These are phyloP conservation scores for Hymenoscyphus repandus DNA, from an alignment of 2,329 filamentous ascomycete genomes.

Conservation along the genomic window DNA sequence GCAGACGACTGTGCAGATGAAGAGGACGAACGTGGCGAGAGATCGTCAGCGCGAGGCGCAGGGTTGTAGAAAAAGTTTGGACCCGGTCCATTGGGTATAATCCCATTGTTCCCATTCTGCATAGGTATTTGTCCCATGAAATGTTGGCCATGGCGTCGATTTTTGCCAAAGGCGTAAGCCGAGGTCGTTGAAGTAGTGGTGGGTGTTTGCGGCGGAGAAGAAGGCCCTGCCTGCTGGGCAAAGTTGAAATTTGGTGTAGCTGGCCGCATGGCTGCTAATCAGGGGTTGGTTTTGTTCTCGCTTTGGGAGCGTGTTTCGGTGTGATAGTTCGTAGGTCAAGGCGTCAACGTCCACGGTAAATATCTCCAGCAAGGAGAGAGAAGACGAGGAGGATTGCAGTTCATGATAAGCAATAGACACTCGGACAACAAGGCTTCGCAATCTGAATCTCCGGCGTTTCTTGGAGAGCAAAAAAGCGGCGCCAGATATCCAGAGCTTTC, in stretches of 20 bases:
- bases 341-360: conserved; percentile 29
- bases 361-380: conserved; percentile 32
- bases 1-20: conserved; percentile 30
- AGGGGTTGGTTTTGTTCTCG: neutral
- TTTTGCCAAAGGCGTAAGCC: conserved; percentile 28
- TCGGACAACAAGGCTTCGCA: conserved; percentile 23
- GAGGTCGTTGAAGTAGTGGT: conserved; percentile 29
- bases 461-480: conserved; percentile 10
- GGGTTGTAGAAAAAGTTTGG: conserved; percentile 31
- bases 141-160: conserved; percentile 23
- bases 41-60: conserved; percentile 31
- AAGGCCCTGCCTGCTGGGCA: conserved; percentile 35
- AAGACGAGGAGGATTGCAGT: conserved; percentile 30
- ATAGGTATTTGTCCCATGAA: conserved; percentile 27
- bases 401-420: conserved; percentile 30
- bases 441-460: conserved; percentile 16
- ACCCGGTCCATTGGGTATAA: conserved; percentile 35
- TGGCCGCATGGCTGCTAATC: conserved; percentile 34
- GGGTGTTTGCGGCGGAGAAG: conserved; percentile 45
- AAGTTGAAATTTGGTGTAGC: conserved; percentile 39
- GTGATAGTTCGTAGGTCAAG: conserved; percentile 23
- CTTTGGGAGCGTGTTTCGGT: conserved; percentile 10
- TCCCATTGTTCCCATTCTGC: conserved; percentile 37
- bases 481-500: conserved; percentile 16
- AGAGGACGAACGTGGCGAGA: conserved; percentile 37